Conservation (phyloP, 495 filamentous ascomycete species). For the Peziza echinospora region DNA sequence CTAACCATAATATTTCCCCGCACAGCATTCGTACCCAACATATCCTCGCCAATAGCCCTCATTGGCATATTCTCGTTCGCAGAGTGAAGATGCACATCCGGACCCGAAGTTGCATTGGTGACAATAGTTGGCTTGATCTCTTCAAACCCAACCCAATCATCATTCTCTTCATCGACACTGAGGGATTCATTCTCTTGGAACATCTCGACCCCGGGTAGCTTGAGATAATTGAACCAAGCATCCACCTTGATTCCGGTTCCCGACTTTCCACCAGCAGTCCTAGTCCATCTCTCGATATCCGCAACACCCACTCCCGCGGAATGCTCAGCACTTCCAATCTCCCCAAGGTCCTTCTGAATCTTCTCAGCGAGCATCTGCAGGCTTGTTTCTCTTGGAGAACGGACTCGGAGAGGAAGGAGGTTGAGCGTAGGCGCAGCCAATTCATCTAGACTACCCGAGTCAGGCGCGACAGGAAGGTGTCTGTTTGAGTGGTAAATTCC, state of each 20-base stretch:
- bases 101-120: background rate
- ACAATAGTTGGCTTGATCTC: slow-evolving; percentile 3
- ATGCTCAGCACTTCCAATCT: slow-evolving; percentile 20
- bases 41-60: slow-evolving; percentile 1
- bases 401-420: slow-evolving; percentile 28
- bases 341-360: slow-evolving; percentile 26
- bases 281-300: background rate
- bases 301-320: background rate
- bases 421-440: slow-evolving; percentile 29
- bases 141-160: slow-evolving; percentile 2
- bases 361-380: slow-evolving; percentile 23
- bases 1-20: slow-evolving; percentile 11
- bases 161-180: background rate
- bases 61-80: background rate
- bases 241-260: slow-evolving; percentile 30
- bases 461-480: slow-evolving; percentile 21
- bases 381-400: slow-evolving; percentile 8
- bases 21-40: slow-evolving; percentile 5
- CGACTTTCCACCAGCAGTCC: slow-evolving; percentile 13
- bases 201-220: slow-evolving; percentile 1
- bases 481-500: slow-evolving; percentile 36
- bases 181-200: background rate
- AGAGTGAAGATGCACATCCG: background rate
- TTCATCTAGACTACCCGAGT: slow-evolving; percentile 16
- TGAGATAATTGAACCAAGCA: slow-evolving; percentile 23